phyloP scores from a whole-genome alignment of 805 yeast species.

The Groenewaldozyma tartarivorans region DNA sequence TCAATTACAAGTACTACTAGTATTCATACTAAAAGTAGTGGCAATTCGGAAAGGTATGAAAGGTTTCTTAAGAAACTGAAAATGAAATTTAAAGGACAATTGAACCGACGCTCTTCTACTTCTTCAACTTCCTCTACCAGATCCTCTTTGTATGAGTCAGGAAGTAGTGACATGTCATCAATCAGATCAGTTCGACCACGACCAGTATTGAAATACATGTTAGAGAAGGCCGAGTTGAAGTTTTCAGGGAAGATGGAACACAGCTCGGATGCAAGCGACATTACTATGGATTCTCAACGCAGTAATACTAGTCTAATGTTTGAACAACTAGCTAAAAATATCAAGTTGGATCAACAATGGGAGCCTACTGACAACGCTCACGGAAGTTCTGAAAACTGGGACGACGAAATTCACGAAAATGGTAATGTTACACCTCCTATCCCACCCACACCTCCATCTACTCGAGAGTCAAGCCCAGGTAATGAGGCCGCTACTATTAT shows the following conservation, averaged over 20 bases:
- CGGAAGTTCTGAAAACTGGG: too few relatives aligned
- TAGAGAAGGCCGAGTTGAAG: neutral
- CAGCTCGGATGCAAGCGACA: too few relatives aligned
- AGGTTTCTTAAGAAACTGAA: neutral
- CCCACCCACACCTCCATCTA: neutral
- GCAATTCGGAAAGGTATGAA: neutral
- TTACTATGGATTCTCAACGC: too few relatives aligned
- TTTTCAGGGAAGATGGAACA: too few relatives aligned
- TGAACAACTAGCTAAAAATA: neutral
- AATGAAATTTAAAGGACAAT: neutral
- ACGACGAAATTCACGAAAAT: too few relatives aligned
- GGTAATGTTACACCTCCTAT: too few relatives aligned
- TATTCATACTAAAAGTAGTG: neutral
- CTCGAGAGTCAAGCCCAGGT: neutral
- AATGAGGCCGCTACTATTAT: neutral
- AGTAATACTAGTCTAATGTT: neutral
- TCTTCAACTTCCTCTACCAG: neutral
- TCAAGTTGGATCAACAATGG: neutral
- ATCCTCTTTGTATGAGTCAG: neutral
- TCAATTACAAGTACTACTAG: neutral
- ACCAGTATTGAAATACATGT: neutral
- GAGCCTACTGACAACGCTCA: too few relatives aligned
- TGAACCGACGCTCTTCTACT: neutral
- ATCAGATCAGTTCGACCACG: neutral
- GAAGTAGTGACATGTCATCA: neutral